Evolutionary conservation across 129 eudicot species (phyloP).

Genomic region (Deinandra increscens): DNA sequence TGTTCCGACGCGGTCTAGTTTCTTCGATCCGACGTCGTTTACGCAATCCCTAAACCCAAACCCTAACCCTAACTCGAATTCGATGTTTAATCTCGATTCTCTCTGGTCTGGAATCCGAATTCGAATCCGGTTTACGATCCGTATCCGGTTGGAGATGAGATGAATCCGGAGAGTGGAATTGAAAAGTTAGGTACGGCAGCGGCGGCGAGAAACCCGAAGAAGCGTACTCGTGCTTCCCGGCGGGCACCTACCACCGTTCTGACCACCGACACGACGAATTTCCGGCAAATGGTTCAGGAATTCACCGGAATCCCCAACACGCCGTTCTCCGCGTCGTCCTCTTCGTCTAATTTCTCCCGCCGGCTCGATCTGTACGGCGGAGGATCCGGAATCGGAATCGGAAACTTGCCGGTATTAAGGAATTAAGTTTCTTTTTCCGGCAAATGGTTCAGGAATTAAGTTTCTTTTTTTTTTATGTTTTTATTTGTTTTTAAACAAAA

Average conservation of each 20-base stretch:
- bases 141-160: neutral
- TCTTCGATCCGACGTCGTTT: constrained; percentile 41
- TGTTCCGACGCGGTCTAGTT: constrained; percentile 21
- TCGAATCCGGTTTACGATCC: constrained; percentile 31
- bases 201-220: constrained; percentile 53
- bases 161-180: too few species aligned
- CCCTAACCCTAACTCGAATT: constrained; percentile 24
- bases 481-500: too few species aligned
- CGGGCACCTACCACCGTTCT: constrained; percentile 91
- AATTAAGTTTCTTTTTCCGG: too few species aligned
- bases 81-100: constrained; percentile 38
- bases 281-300: constrained; percentile 92
- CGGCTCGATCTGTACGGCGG: constrained; percentile 47
- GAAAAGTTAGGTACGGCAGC: constrained; percentile 19
- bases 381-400: too few species aligned
- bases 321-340: constrained; percentile 46
- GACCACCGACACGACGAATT: constrained; percentile 77
- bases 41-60: constrained; percentile 35
- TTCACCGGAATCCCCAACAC: constrained; percentile 83
- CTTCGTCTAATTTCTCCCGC: constrained; percentile 40
- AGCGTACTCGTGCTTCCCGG: constrained; percentile 80
- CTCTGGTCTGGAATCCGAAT: constrained; percentile 45
- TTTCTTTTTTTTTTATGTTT: too few species aligned
- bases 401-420: constrained; percentile 43
- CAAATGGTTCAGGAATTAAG: too few species aligned